Evolutionary conservation across 2,329 filamentous ascomycete genomes (phyloP), one percentile per base, ranked within the genome.

Genomic region (Botrytis hyacinthi): DNA sequence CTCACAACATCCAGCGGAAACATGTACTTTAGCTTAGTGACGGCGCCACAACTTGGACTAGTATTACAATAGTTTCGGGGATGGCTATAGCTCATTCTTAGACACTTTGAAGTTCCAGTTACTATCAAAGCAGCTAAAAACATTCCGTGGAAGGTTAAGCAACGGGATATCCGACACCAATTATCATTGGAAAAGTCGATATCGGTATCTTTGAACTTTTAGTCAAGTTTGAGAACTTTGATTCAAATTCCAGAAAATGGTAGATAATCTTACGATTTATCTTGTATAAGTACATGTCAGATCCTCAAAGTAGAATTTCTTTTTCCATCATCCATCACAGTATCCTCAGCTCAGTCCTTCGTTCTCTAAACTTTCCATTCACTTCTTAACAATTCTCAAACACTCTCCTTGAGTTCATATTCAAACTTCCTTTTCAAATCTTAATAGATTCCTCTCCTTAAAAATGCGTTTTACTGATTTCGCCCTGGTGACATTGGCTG

Each of bases 381-480:
- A 9, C 12, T 37, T 67, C 20, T 51, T n/a, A 4, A n/a, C 26
- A 57, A 29, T 29, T n/a, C 16, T 32, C 22, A 42, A 20, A 40
- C 4, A 32, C 16, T 37, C 35, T 69, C 35, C 4, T 59, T 59
- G 46, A 66, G 16, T n/a, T n/a, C 26, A 66, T 35, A 46, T 46
- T 66, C 18, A 66, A 29, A 29, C 16, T 22, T 32, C 4, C 5
- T 57, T 57, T 18, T 29, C n/a, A 29, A 57, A 18, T 69, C n/a
- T 42, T 22, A 16, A 59, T 32, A 69, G 18, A 37, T 35, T 22
- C 20, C n/a, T 40, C n/a, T 18, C 10, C 6, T 59, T 69, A n/a
- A 22, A 42, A 59, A 69, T 69, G 66, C 66, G 48, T 42, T 69
- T 69, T 20, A 32, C 66, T n/a, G 26, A 69, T 32, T 22, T 57